phyloP scores from a whole-genome alignment of 495 filamentous ascomycete species.

The Pyrenula aspistea region DNA sequence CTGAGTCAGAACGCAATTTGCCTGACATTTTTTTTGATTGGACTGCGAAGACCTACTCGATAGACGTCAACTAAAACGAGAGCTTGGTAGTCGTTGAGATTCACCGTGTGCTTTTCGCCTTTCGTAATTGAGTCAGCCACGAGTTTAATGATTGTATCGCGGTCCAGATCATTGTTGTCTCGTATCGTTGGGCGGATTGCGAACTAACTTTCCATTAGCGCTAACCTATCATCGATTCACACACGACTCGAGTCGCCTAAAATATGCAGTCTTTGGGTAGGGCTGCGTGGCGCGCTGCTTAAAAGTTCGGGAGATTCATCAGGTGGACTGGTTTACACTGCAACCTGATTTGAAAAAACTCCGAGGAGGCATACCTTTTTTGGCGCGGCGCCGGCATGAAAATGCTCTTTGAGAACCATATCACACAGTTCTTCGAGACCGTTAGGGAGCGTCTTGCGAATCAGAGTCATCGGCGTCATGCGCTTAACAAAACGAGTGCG shows the following conservation, averaged over 20 bases:
- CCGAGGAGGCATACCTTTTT: constrained; percentile 27
- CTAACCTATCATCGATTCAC: background rate
- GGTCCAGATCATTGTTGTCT: constrained; percentile 61
- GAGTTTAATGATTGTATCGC: constrained; percentile 65
- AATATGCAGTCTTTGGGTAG: background rate
- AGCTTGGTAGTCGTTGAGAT: constrained; percentile 69
- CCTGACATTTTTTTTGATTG: too few species aligned
- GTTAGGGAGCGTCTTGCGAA: constrained; percentile 66
- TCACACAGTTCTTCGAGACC: constrained; percentile 61
- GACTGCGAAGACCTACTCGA: constrained; percentile 52
- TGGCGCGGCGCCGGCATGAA: constrained; percentile 42
- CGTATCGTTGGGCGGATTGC: constrained; percentile 80
- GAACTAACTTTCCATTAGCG: constrained; percentile 40
- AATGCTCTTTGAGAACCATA: constrained; percentile 59
- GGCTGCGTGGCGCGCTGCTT: background rate
- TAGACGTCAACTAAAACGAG: constrained; percentile 83
- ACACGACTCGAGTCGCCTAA: background rate
- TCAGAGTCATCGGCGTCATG: constrained; percentile 65
- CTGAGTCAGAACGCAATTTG: too few species aligned
- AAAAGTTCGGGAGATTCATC: too few species aligned
- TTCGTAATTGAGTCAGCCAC: constrained; percentile 49
- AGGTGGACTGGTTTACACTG: too few species aligned
- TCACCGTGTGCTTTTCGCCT: constrained; percentile 63
- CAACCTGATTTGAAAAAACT: too few species aligned
- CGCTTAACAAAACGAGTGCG: constrained; percentile 68